These are phyloP conservation scores for Evansstolkia leycettana DNA, from an alignment of 495 filamentous ascomycete species.

Conservation along the genomic window DNA sequence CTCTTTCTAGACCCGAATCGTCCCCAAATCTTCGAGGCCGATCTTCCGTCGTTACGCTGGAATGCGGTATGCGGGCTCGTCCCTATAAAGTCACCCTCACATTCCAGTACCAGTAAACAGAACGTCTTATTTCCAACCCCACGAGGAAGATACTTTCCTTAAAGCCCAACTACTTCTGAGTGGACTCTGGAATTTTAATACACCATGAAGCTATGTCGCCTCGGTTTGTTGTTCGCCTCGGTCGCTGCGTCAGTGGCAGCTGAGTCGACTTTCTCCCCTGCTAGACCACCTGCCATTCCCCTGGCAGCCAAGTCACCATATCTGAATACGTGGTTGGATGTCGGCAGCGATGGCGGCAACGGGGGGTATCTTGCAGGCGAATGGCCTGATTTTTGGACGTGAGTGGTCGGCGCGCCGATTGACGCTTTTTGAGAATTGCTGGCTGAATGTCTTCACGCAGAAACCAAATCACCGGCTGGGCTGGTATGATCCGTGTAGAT, in stretches of 20 bases:
- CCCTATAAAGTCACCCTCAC: no score
- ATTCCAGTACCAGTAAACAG: no score
- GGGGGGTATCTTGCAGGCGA: constrained; percentile 46
- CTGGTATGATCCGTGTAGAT: constrained; percentile 46
- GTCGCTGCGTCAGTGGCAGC: constrained; percentile 14
- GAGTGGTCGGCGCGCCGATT: constrained; percentile 11
- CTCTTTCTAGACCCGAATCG: constrained; percentile 4
- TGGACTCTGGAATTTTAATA: not conserved
- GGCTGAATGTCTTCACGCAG: constrained; percentile 10
- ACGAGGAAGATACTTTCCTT: no score
- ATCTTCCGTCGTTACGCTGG: constrained; percentile 6
- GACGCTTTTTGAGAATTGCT: not conserved
- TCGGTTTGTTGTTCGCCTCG: constrained; percentile 15
- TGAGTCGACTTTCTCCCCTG: constrained; percentile 42
- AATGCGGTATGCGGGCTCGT: no score
- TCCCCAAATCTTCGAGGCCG: no score
- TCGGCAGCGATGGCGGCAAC: constrained; percentile 40
- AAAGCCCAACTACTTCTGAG: constrained; percentile 10
- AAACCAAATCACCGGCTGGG: constrained; percentile 40
- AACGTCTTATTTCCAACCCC: no score
- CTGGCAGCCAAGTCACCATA: constrained; percentile 48
- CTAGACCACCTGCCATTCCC: constrained; percentile 42
- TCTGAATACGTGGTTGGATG: constrained; percentile 41
- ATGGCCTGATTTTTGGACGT: constrained; percentile 47
- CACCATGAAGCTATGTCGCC: constrained; percentile 18